Evolutionary conservation across 257 asterid genomes (phyloP), one percentile per base, ranked within the genome.

Genomic region (Osmanthus fragrans): DNA sequence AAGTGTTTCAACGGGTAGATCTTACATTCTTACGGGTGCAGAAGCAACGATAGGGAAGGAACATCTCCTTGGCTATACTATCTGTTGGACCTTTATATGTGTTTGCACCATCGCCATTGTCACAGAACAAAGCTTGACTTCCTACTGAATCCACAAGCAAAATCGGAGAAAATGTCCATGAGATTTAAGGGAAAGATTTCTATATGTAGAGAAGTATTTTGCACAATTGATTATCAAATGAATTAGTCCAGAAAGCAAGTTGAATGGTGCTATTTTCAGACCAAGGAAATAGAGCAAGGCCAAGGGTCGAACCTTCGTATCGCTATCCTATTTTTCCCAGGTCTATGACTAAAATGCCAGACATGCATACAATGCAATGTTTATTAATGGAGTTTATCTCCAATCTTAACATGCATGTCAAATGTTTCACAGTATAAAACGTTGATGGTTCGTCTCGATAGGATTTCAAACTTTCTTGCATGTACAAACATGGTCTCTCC

Each of bases 1-100:
- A 47, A 42, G 29, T 30, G 45, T 21, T 47, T 21, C 13, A 65
- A 60, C 32, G 7, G 0, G 13, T 4, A 39, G 67, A 16, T 84
- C 89, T 82, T 77, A 87, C 93, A 81, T 85, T 87, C 78, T 87
- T 85, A 58, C 88, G 84, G 33, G 86, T 82, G 74, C 88, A 85
- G 73, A 73, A 85, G 82, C 80, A 82, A 51, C 86, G 83, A 67
- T 82, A 85, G 39, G 85, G 86, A 77, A 77, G 86, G 82, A 85
- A 85, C 51, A 85, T 72, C 21, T 85, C 86, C 76, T 78, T 85
- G 33, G 80, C 65, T 58, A 56, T 81, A 81, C 47, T 68, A 64
- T 87, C 87, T 5, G 30, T 13, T 1, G 75, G 84, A 54, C 75
- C 75, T 74, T 64, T 73, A 30, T 78, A 77, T 63, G 27, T 73